These are phyloP conservation scores for Rhizophagus clarus DNA, from an alignment of 192 early-diverging fungal species.

Conservation along the genomic window DNA sequence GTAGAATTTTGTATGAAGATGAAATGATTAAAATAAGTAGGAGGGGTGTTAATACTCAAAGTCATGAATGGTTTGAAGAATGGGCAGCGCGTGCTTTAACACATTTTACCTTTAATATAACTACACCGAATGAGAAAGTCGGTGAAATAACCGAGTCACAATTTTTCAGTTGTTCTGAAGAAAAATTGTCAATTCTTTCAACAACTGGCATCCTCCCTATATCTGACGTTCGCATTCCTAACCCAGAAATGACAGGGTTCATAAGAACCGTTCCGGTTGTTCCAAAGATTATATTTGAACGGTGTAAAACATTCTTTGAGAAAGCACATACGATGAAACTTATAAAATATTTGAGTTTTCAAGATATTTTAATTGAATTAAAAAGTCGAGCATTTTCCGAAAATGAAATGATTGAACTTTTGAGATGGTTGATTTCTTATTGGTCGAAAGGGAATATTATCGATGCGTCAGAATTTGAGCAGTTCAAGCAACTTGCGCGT, in stretches of 20 bases:
- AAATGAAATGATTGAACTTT: constrained; percentile 63
- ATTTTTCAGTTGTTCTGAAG: constrained; percentile 57
- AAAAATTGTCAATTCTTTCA: constrained; percentile 64
- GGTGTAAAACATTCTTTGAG: constrained; percentile 57
- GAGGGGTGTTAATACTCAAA: too few species aligned
- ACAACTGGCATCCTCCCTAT: constrained; percentile 62
- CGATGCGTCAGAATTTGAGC: neutral
- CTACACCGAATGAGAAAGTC: constrained; percentile 73
- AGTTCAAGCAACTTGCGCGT: neutral
- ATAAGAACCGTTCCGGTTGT: constrained; percentile 67
- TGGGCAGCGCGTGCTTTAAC: constrained; percentile 67
- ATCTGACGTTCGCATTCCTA: constrained; percentile 60
- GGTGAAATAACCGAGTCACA: constrained; percentile 56
- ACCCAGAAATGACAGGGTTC: constrained; percentile 57
- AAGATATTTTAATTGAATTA: constrained; percentile 72
- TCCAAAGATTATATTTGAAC: constrained; percentile 48
- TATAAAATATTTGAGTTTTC: constrained; percentile 53
- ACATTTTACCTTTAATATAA: constrained; percentile 69
- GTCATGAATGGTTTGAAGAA: constrained; percentile 44
- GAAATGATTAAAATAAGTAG: too few species aligned
- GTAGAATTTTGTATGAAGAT: constrained; percentile 77
- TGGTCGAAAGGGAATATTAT: constrained; percentile 9
- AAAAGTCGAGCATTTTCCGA: constrained; percentile 52
- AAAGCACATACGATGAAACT: constrained; percentile 45
- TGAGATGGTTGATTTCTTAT: constrained; percentile 81